Evolutionary conservation across 1,139 yeast species (phyloP), one percentile per base, ranked within the genome.

Genomic region (Magnusiomyces starmeri): DNA sequence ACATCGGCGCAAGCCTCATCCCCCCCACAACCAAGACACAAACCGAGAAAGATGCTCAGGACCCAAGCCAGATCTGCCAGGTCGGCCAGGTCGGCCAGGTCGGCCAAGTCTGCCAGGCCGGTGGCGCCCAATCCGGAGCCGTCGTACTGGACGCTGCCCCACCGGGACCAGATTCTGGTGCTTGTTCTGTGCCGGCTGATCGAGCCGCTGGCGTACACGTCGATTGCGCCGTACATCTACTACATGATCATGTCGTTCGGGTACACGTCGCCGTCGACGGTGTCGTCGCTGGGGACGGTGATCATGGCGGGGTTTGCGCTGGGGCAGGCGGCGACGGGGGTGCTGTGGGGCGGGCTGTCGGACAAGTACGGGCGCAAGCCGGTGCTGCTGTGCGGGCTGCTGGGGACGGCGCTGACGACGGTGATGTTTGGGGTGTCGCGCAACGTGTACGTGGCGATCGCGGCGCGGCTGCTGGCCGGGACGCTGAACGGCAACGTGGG

Each of bases 131-230:
- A n/a, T n/a, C n/a, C 37, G 6, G 37, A 18, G 37, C 37, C 37
- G 18, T 32, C 37, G n/a, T 64, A 62, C 51, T 57, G 63, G 59
- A 58, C 56, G 24, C 53, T 64, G 40, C 68, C 68, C 4, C 58
- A 58, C 29, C 57, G 57, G 44, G 62, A 54, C 27, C 67, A 63
- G 55, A 63, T 64, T 12, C 49, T 56, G n/a, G 54, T 58, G 41
- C 57, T 64, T 47, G 58, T 61, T 21, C 51, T 63, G n/a, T 58
- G 64, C 39, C 56, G 85, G 50, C 67, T 81, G 49, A 70, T 79
- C 9, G 85, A 81, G 61, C 84, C 85, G 0, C 69, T 81, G 43
- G 78, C 84, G 1, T 81, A 79, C 65, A 75, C 83, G 2, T 79
- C 84, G 2, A 64, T 79, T 39, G 76, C 80, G 60, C 85, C 85